phyloP scores from a whole-genome alignment of 1,284 basidiomycete genomes.

The Rhodotorula glutinis region DNA sequence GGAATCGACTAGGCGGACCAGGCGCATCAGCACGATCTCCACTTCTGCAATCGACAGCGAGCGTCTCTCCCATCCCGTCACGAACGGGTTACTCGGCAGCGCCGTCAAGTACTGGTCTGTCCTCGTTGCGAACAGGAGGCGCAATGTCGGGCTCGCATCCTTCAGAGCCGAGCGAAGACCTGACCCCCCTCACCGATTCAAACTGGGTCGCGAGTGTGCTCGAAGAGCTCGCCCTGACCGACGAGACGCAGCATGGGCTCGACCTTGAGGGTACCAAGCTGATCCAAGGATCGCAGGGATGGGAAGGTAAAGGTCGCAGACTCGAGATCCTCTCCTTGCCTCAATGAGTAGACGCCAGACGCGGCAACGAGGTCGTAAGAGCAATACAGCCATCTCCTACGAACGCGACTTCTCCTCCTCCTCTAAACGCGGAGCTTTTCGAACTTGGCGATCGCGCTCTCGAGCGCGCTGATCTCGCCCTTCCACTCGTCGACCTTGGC shows the following conservation, averaged over 20 bases:
- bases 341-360: background rate
- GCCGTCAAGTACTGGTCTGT: background rate
- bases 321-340: conserved; percentile 17
- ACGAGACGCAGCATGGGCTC: conserved; percentile 1
- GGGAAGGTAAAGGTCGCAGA: conserved; percentile 15
- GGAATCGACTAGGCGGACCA: background rate
- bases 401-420: background rate
- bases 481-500: conserved; percentile 66
- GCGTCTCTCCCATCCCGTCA: background rate
- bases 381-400: background rate
- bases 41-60: no score
- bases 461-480: conserved; percentile 62
- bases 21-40: background rate
- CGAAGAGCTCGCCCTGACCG: conserved; percentile 35
- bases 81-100: background rate
- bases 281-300: background rate
- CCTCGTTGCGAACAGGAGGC: background rate
- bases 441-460: conserved; percentile 62
- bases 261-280: background rate
- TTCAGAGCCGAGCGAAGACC: conserved; percentile 63
- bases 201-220: conserved; percentile 79
- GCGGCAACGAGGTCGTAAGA: no score
- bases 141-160: background rate
- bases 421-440: conserved; percentile 47
- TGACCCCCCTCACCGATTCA: conserved; percentile 83